These are phyloP conservation scores for Alternaria arborescens DNA, from an alignment of 2,329 filamentous ascomycete species.

Conservation along the genomic window DNA sequence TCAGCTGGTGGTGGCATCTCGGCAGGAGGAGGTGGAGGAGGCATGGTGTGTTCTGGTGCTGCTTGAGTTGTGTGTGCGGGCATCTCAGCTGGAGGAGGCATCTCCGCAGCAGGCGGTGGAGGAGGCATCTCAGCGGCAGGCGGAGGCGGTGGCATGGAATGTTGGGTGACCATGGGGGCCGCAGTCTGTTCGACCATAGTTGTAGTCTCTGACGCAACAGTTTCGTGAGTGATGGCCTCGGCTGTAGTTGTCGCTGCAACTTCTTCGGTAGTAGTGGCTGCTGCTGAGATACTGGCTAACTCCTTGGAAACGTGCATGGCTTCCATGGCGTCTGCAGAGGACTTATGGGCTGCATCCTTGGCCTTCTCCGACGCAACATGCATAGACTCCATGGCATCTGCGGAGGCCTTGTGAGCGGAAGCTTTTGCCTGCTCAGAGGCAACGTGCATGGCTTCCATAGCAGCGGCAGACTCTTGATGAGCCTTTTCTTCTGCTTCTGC, in stretches of 20 bases:
- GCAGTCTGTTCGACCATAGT: constrained; percentile 2
- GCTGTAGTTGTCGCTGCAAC: constrained; percentile 9
- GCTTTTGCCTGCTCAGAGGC: constrained; percentile 20
- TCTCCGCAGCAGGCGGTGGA: neutral
- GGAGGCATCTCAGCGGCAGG: neutral
- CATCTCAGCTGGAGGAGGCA: constrained; percentile 3
- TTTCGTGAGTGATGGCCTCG: constrained; percentile 14
- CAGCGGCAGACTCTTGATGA: constrained; percentile 20
- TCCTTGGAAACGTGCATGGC: constrained; percentile 22
- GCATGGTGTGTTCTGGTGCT: neutral
- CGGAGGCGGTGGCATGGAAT: neutral
- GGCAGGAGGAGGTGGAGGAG: neutral
- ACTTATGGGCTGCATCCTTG: constrained; percentile 19
- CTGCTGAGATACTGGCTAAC: constrained; percentile 16
- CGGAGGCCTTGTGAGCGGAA: constrained; percentile 18
- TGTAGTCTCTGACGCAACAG: constrained; percentile 7
- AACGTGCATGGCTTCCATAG: constrained; percentile 21
- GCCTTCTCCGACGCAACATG: constrained; percentile 16
- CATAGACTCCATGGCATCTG: constrained; percentile 27
- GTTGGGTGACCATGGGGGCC: constrained; percentile 7
- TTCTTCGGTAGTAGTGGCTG: constrained; percentile 6
- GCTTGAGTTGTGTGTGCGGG: neutral
- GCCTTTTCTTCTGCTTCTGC: constrained; percentile 16
- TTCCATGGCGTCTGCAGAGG: constrained; percentile 21
- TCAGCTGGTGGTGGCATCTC: constrained; percentile 1